Evolutionary conservation across 192 early-diverging fungal genomes (phyloP).

Genomic region (Entrophospora sp.): DNA sequence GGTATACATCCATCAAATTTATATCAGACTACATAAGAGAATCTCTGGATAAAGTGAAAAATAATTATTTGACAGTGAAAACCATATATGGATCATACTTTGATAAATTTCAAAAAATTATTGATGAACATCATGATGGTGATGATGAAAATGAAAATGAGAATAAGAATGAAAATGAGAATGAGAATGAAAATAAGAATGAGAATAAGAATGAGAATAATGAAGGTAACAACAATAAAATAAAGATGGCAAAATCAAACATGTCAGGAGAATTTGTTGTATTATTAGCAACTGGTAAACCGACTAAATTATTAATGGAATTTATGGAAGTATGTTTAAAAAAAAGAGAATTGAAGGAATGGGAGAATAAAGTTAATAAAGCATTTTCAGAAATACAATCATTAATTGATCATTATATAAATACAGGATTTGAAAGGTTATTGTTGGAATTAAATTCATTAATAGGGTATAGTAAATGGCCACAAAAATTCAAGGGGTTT

Average conservation of each 20-base stretch:
- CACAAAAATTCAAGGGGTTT: conserved; percentile 14
- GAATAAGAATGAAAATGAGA: no score
- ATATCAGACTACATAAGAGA: conserved; percentile 13
- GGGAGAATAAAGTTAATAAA: conserved; percentile 18
- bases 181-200: no score
- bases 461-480: conserved; percentile 22
- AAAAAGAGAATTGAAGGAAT: conserved; percentile 19
- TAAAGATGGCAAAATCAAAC: neutral
- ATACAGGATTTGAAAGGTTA: conserved; percentile 6
- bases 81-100: no score
- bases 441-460: conserved; percentile 8
- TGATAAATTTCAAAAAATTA: neutral
- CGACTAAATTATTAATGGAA: neutral
- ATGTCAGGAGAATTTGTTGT: conserved; percentile 3
- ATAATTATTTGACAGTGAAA: no score
- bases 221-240: no score
- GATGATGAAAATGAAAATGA: no score
- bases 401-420: conserved; percentile 17
- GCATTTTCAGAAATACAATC: conserved; percentile 2
- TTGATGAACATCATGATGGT: neutral
- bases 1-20: conserved; percentile 15
- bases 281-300: conserved; percentile 16
- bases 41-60: no score
- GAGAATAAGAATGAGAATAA: no score
- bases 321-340: conserved; percentile 7